Evolutionary conservation across 805 yeast genomes (phyloP).

Genomic region (Yamadazyma sp.): DNA sequence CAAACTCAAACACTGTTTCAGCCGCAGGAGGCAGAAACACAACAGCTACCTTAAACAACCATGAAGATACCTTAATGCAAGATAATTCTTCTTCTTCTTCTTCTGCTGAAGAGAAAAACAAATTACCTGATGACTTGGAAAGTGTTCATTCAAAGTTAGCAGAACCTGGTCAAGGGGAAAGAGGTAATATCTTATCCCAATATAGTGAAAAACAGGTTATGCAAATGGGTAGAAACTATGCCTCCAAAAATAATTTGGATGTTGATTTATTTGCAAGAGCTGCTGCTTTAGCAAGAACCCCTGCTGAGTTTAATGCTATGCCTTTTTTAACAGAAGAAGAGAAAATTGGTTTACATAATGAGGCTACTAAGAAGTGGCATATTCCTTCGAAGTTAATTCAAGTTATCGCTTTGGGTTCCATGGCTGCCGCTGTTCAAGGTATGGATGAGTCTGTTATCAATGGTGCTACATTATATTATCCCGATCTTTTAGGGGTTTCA

Average conservation of each 20-base stretch:
- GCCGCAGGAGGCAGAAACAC: too few relatives aligned
- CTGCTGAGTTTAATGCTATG: conserved; percentile 56
- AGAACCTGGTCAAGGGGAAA: conserved; percentile 21
- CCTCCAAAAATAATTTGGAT: conserved; percentile 52
- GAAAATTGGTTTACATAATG: conserved; percentile 45
- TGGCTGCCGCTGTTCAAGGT: conserved; percentile 72
- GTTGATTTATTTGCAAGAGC: conserved; percentile 59
- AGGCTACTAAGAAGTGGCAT: conserved; percentile 40
- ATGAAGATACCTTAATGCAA: conserved; percentile 1
- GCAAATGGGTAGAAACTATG: conserved; percentile 69
- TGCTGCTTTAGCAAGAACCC: conserved; percentile 57
- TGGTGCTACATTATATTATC: conserved; percentile 64
- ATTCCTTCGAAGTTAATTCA: conserved; percentile 50
- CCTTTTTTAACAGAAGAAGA: conserved; percentile 44
- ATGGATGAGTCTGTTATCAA: conserved; percentile 72
- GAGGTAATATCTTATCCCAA: conserved; percentile 49
- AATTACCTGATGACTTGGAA: conserved; percentile 15
- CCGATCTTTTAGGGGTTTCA: conserved; percentile 48
- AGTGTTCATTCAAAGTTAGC: conserved; percentile 17
- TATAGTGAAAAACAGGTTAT: conserved; percentile 63
- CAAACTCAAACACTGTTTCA: too few relatives aligned
- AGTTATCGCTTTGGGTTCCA: conserved; percentile 56
- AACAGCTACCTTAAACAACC: too few relatives aligned
- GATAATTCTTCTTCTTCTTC: conserved; percentile 11
- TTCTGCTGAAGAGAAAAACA: conserved; percentile 10